phyloP scores from a whole-genome alignment of 768 basidiomycete species.

The Mycena indigotica region DNA sequence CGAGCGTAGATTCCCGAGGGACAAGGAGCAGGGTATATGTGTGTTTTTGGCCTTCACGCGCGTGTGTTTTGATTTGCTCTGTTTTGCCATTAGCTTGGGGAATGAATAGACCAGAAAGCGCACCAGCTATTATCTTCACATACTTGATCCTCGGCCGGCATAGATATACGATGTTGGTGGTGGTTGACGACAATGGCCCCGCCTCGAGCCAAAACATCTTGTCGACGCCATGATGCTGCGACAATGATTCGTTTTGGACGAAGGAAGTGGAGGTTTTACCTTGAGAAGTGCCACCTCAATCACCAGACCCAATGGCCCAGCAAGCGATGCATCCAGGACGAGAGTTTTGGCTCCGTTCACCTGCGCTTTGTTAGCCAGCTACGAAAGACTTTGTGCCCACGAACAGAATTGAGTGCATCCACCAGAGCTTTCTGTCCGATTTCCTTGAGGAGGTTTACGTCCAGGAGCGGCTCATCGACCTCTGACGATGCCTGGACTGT shows the following conservation, averaged over 20 bases:
- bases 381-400: too few relatives aligned
- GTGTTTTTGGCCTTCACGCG: slow-evolving; percentile 70
- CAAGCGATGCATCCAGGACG: slow-evolving; percentile 84
- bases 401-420: slow-evolving; percentile 81
- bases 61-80: slow-evolving; percentile 93
- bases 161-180: slow-evolving; percentile 90
- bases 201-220: slow-evolving; percentile 99
- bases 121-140: slow-evolving; percentile 91
- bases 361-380: too few relatives aligned
- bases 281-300: slow-evolving; percentile 92
- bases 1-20: slow-evolving; percentile 84
- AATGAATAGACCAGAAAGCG: slow-evolving; percentile 30
- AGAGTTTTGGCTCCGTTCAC: slow-evolving; percentile 95
- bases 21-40: slow-evolving; percentile 87
- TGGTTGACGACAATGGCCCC: slow-evolving; percentile 79
- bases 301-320: slow-evolving; percentile 92
- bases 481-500: slow-evolving; percentile 26
- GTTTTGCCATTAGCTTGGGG: slow-evolving; percentile 26
- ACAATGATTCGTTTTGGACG: slow-evolving; percentile 1
- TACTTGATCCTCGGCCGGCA: slow-evolving; percentile 84
- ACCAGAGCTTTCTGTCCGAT: slow-evolving; percentile 79
- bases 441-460: slow-evolving; percentile 72
- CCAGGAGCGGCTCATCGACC: slow-evolving; percentile 45
- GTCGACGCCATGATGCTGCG: slow-evolving; percentile 95
- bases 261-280: slow-evolving; percentile 43